Base-by-base conservation (phyloP, 2,329 filamentous ascomycete genomes). In the Colletotrichum musicola region DNA sequence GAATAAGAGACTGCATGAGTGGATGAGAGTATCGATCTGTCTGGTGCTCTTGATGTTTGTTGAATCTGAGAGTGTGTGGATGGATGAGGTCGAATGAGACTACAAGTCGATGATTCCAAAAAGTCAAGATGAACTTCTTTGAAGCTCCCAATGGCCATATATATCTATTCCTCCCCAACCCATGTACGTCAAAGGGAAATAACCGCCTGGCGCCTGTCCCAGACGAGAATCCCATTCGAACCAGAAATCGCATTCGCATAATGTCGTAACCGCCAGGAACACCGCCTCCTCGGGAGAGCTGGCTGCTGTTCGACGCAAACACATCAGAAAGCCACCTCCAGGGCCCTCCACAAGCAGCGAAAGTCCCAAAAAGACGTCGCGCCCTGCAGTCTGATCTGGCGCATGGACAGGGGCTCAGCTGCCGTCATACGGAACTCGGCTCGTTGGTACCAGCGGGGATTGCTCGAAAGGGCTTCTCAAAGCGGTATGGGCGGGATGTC, bases 331-430 rank as follows among this genome's bases (percentile, higher is more conserved):
- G 7, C 12, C 44, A 46, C 13, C 18, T 16, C 16, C n/a, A 13
- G 13, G 18, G 18, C n/a, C 4, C 12, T n/a, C 18, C 9, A 20
- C 6, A 3, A 49, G 3, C 46, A 62, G 22, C 38, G 44, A 38
- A 62, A 35, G 18, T 27, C 49, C n/a, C 44, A 22, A 44, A 25
- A 25, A 40, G 0, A 3, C 16, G 25, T 22, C n/a, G 49, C 44
- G 35, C 16, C n/a, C 20, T 35, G 30, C 30, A 35, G 30, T 35
- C 30, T 35, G 30, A 10, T 35, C 30, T 35, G 30, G 30, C 30
- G 30, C 30, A 35, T 35, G n/a, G 16, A 16, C 22, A 18, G 59
- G 40, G 59, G 59, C 59, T 62, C 14, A 44, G 59, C 49, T 16
- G 35, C n/a, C 12, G 20, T 14, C 12, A 22, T 14, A 22, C 59